These are phyloP conservation scores for Celoporthe dispersa DNA, from an alignment of 2,329 filamentous ascomycete genomes.

Conservation along the genomic window DNA sequence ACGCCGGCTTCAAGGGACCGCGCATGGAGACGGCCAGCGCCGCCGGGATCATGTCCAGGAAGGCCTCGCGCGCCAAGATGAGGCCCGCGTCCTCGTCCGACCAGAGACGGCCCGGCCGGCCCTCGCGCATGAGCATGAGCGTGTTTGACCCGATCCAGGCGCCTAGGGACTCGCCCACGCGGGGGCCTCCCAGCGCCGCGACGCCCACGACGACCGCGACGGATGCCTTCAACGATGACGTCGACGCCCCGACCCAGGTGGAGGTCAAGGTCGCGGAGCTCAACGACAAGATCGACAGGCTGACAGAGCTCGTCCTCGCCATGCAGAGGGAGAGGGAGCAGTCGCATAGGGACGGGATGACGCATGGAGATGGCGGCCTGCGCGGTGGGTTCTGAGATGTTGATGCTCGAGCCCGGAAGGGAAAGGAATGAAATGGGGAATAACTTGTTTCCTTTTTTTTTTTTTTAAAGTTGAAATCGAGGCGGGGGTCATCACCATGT, in stretches of 20 bases:
- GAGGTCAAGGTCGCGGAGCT: slow-evolving; percentile 28
- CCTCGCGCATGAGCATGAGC: slow-evolving; percentile 18
- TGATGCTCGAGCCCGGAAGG: no score
- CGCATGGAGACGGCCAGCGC: slow-evolving; percentile 30
- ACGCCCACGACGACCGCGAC: slow-evolving; percentile 32
- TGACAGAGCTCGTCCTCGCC: slow-evolving; percentile 28
- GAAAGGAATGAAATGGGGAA: background rate
- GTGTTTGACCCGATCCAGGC: slow-evolving; percentile 18
- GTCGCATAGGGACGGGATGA: background rate
- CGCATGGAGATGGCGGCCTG: background rate
- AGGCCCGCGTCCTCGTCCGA: slow-evolving; percentile 32
- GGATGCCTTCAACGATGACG: slow-evolving; percentile 30
- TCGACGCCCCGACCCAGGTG: slow-evolving; percentile 42
- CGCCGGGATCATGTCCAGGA: background rate
- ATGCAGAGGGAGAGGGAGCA: slow-evolving; percentile 29
- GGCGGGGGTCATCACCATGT: background rate
- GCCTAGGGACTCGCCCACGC: slow-evolving; percentile 8
- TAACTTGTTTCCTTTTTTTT: no score
- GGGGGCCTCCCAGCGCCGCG: background rate
- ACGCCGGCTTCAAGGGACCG: slow-evolving; percentile 54
- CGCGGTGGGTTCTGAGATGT: background rate
- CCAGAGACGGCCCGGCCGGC: background rate
- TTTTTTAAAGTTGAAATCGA: no score
- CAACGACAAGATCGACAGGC: slow-evolving; percentile 28
- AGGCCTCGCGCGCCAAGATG: slow-evolving; percentile 21